These are phyloP conservation scores for Aureobasidium sp. DNA, from an alignment of 2,329 filamentous ascomycete species.

Conservation along the genomic window DNA sequence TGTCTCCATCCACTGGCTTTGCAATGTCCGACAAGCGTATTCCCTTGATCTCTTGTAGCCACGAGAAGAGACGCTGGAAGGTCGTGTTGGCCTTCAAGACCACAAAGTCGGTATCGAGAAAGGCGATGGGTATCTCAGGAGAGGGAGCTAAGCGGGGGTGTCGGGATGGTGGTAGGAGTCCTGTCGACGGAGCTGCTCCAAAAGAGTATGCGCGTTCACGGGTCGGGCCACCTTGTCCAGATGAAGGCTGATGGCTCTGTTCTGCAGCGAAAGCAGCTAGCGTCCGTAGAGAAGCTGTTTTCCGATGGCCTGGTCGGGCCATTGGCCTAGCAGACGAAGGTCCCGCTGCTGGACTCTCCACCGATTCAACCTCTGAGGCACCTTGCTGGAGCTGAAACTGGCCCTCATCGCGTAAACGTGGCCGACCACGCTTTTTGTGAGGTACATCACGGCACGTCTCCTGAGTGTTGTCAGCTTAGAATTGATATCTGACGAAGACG, in stretches of 20 bases:
- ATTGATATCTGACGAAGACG: background rate
- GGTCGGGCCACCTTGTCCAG: background rate
- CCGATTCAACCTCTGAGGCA: background rate
- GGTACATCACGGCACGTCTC: constrained; percentile 76
- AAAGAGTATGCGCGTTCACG: background rate
- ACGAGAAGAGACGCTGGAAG: constrained; percentile 36
- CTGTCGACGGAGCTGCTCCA: background rate
- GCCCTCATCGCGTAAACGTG: constrained; percentile 64
- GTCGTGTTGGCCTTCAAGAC: constrained; percentile 40
- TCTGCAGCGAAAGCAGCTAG: constrained; percentile 21
- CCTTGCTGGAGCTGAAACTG: constrained; percentile 8
- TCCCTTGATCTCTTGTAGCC: constrained; percentile 32
- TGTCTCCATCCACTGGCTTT: constrained; percentile 34
- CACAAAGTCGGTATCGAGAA: constrained; percentile 42
- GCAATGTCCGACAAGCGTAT: constrained; percentile 39
- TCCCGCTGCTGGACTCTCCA: background rate
- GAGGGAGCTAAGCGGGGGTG: background rate
- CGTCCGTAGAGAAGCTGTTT: constrained; percentile 29
- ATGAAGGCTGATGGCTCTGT: background rate
- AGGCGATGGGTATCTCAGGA: constrained; percentile 29
- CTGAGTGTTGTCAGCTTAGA: constrained; percentile 35
- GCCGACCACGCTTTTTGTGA: constrained; percentile 77
- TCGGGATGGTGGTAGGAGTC: background rate
- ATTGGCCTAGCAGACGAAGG: constrained; percentile 19
- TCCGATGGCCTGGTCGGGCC: constrained; percentile 23